Evolutionary conservation across 495 filamentous ascomycete genomes (phyloP), one percentile per base, ranked within the genome.

Genomic region (Penicillium egyptiacum): DNA sequence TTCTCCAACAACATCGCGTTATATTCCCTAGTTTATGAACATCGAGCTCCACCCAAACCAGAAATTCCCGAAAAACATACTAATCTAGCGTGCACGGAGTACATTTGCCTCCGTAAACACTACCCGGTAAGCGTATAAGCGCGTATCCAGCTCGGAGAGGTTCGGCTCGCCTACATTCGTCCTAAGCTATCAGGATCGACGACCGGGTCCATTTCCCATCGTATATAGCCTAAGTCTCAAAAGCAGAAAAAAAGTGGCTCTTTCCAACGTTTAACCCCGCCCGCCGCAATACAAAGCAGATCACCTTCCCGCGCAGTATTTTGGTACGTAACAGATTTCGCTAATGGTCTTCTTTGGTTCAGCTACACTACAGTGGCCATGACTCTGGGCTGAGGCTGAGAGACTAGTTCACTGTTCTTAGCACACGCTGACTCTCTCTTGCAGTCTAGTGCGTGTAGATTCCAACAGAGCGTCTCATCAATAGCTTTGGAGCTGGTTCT

Each of bases 231-330:
- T 44, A 58, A 57, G 47, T 57, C 57, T 53, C 44, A 53, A 35
- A 46, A 53, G 53, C 62, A 56, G 7, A 28, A 31, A 55, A 56
- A 41, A 67, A 67, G 64, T 61, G 64, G 58, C 35, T 26, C 37
- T 25, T 46, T n/a, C 28, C 31, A 46, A 37, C 28, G 41, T 47
- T 39, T 1, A 35, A n/a, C 14, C n/a, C 17, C 30, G 20, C 35
- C 50, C 25, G 33, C 35, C 0, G 11, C 30, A 23, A 37, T 12
- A n/a, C n/a, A 0, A 6, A 47, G 40, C 28, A 45, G 42, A 55
- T 55, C 43, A 17, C 26, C 52, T 39, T 39, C 42, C 22, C 30
- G 20, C 20, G 28, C 42, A 19, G 25, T 55, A 39, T 28, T 37
- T 37, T 26, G 7, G 31, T 55, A 55, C 53, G 53, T 55, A 55